Percentiles rank a stretch among this genome's conserved stretches.
phyloP scores from a whole-genome alignment of 371 early-diverging fungal genomes.

The Actinomucor elegans region DNA sequence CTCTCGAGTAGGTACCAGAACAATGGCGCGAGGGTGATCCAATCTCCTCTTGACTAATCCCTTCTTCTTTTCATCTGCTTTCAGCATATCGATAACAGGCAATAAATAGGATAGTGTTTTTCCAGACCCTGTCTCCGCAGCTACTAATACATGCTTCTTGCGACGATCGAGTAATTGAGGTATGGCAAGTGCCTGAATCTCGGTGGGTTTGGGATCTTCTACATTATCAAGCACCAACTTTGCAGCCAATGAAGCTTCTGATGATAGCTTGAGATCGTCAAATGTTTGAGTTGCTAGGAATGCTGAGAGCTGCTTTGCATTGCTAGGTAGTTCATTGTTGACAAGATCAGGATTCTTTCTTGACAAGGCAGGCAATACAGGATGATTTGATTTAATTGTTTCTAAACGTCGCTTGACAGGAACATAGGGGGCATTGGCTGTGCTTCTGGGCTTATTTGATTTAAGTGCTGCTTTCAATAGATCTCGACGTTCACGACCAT shows the following conservation, averaged over 20 bases:
- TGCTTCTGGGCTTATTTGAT: conserved; percentile 17
- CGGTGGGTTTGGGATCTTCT: conserved; percentile 70
- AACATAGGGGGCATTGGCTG: conserved; percentile 34
- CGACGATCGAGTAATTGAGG: conserved; percentile 66
- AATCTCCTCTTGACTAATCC: conserved; percentile 44
- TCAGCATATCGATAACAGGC: conserved; percentile 79
- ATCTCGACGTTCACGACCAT: conserved; percentile 46
- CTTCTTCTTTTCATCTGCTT: conserved; percentile 64
- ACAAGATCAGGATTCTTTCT: conserved; percentile 7
- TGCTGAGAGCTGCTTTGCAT: conserved; percentile 38
- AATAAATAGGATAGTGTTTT: conserved; percentile 97
- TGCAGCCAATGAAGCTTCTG: conserved; percentile 38
- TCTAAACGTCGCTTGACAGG: conserved; percentile 51
- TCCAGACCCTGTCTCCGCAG: conserved; percentile 98
- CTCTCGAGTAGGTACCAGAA: conserved; percentile 97
- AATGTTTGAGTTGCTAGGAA: conserved; percentile 52
- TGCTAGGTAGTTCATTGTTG: conserved; percentile 11
- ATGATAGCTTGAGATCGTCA: conserved; percentile 57
- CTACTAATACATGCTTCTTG: conserved; percentile 70
- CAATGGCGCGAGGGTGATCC: conserved; percentile 79
- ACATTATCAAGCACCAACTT: conserved; percentile 42
- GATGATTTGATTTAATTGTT: conserved; percentile 11
- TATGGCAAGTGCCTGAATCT: conserved; percentile 90
- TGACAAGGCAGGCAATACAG: not conserved
- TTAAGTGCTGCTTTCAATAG: conserved; percentile 27